Base-by-base conservation (phyloP, 2,329 filamentous ascomycete genomes). In the Colletotrichum sp. region DNA sequence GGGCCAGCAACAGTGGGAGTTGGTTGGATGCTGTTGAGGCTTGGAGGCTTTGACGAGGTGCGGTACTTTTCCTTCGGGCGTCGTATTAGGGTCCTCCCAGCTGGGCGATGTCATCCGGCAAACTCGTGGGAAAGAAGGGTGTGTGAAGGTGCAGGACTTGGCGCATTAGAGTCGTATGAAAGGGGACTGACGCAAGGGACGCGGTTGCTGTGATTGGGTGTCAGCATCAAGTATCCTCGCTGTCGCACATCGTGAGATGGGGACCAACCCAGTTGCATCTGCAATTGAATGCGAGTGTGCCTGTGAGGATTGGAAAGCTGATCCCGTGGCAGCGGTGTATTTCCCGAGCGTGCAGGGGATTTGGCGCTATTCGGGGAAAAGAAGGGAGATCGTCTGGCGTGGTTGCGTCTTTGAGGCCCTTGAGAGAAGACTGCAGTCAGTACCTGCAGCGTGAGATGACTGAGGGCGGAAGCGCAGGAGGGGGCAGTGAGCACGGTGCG, bases 181-280 rank as follows among this genome's bases (percentile, higher is more conserved):
- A 69, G 57, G 59, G 64, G 59, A 66, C 34, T 74, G 71, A 65
- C 34, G 74, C 64, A 76, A 76, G 74, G 74, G 64, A 69, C 74
- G 64, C 74, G 12, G 65, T 21, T 5, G 8, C 32, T 61, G 34
- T 69, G 48, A 76, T 74, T 76, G 74, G 74, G 15, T 32, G 18
- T 69, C 36, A 48, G 36, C 39, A 69, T 60, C 70, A 69, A 28
- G 32, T 9, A 73, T 57, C 48, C 63, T 59, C 24, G 55, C 30
- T 48, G 52, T 68, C 13, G 65, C 36, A 13, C 28, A 55, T 64
- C 10, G 59, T 64, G 24, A 24, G 36, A 63, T 71, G 59, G 43
- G 64, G 64, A 52, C 39, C 39, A 67, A 67, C 39, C 39, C 43
- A 10, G 34, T 36, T 34, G 32, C 67, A 43, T 24, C 32, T 60